phyloP scores from a whole-genome alignment of 345 rosid genomes.

The Cardamine chenopodiifolia region DNA sequence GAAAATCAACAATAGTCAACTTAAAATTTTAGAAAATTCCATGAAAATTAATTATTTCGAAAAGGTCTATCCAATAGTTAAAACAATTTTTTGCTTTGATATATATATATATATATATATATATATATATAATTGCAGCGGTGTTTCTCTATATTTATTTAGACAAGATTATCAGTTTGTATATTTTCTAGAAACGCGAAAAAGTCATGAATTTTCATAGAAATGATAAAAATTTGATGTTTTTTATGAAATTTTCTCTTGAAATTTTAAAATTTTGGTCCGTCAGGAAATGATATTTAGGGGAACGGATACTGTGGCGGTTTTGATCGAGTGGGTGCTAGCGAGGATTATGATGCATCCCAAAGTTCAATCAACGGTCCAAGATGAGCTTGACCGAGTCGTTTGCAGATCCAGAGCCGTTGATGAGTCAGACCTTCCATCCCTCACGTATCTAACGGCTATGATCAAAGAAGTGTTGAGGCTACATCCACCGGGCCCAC shows the following conservation, averaged over 20 bases:
- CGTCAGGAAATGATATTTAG: conserved; percentile 90
- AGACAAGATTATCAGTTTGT: neutral
- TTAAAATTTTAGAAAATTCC: neutral
- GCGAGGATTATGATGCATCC: conserved; percentile 77
- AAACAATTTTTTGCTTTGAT: too few relatives aligned
- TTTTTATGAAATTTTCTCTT: neutral
- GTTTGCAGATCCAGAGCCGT: conserved; percentile 65
- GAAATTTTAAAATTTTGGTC: neutral
- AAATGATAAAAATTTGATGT: neutral
- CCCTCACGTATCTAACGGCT: conserved; percentile 63
- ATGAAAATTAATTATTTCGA: neutral
- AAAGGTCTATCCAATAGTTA: neutral
- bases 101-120: too few relatives aligned
- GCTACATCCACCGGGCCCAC: conserved; percentile 93
- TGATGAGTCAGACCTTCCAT: conserved; percentile 52
- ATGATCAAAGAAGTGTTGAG: conserved; percentile 78
- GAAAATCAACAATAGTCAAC: neutral
- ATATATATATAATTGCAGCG: neutral
- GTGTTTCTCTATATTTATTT: neutral
- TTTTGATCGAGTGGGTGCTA: conserved; percentile 83
- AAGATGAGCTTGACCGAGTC: conserved; percentile 66
- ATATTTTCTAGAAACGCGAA: neutral
- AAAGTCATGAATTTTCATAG: neutral
- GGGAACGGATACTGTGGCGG: conserved; percentile 89
- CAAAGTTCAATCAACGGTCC: conserved; percentile 65